Base-by-base conservation (phyloP, 139 green algal genomes). In the Chlamydomonas sp. region DNA sequence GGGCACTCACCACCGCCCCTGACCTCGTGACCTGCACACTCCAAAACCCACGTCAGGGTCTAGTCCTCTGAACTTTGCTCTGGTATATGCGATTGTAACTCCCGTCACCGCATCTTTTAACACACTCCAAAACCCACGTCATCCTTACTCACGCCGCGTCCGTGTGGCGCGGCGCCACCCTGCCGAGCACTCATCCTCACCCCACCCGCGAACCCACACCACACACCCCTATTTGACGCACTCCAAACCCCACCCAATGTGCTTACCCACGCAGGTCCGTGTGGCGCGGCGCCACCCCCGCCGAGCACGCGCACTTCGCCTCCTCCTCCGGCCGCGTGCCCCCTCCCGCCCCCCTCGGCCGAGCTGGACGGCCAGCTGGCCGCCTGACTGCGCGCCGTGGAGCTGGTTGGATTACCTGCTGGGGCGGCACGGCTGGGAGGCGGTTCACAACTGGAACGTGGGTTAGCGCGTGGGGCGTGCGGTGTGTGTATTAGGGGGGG, bases 321-420 rank as follows among this genome's bases (percentile, higher is more conserved):
- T 0, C 61, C n/a, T 61, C 49, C 67, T 9, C 84, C 18, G 83
- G 84, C 58, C 67, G 77, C 2, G 71, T 77, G 1, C 90, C 90
- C 0, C 81, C 82, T 0, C 5, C n/a, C n/a, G n/a, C n/a, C n/a
- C 17, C 9, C 87, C 63, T 77, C 67, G 1, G 15, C 83, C 8
- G 89, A 91, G 78, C 87, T 94, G 69, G 90, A 94, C 72, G 74
- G 79, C 2, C 78, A 89, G 68, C 90, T 95, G 63, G 87, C 85
- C 63, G 84, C 62, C 18, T 97, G 94, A 89, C 90, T 99, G 60
- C 91, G 93, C 66, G 94, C 93, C 1, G 96, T 99, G 74, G 96
- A 98, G 85, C 94, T 99, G n/a, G n/a, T n/a, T n/a, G 59, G 94
- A 96, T 68, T 97, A 98, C 90, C 94, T 99, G 66, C 87, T 98